Percentiles rank a stretch among this genome's conserved stretches.
phyloP scores from a whole-genome alignment of 352 stramenopile species.

The Pythium sp. region DNA sequence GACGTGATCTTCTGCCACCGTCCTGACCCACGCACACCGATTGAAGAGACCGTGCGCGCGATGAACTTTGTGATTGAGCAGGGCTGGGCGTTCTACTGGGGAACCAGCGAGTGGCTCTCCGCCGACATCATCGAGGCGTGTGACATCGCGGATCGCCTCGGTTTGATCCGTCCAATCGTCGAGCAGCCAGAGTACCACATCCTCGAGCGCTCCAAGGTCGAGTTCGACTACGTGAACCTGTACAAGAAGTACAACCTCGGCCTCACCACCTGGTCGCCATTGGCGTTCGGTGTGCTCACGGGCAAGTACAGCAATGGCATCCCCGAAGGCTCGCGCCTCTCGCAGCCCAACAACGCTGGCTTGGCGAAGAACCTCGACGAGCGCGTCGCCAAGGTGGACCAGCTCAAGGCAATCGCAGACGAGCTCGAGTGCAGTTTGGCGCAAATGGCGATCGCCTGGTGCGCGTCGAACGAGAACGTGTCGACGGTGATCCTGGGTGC shows the following conservation, averaged over 20 bases:
- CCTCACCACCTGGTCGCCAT: slow-evolving; percentile 46
- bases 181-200: slow-evolving; percentile 64
- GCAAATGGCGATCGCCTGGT: slow-evolving; percentile 47
- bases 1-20: slow-evolving; percentile 52
- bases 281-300: slow-evolving; percentile 47
- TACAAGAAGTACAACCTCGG: slow-evolving; percentile 57
- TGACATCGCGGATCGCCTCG: slow-evolving; percentile 30
- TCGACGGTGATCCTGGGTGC: slow-evolving; percentile 35
- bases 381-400: slow-evolving; percentile 16
- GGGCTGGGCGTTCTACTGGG: slow-evolving; percentile 44
- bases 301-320: slow-evolving; percentile 48
- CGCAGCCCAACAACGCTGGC: slow-evolving; percentile 1
- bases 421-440: slow-evolving; percentile 8
- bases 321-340: slow-evolving; percentile 28
- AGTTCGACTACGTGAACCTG: slow-evolving; percentile 47
- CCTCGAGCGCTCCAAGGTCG: slow-evolving; percentile 47
- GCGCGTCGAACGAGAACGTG: slow-evolving; percentile 30
- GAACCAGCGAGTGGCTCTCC: slow-evolving; percentile 48
- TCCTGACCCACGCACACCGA: slow-evolving; percentile 26
- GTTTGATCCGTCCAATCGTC: slow-evolving; percentile 26
- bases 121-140: slow-evolving; percentile 51
- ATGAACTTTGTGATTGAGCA: slow-evolving; percentile 41
- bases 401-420: slow-evolving; percentile 23
- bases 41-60: slow-evolving; percentile 41
- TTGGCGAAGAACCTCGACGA: slow-evolving; percentile 20